Conservation (phyloP, 139 green algal species). For the Tetraselmis chui region DNA sequence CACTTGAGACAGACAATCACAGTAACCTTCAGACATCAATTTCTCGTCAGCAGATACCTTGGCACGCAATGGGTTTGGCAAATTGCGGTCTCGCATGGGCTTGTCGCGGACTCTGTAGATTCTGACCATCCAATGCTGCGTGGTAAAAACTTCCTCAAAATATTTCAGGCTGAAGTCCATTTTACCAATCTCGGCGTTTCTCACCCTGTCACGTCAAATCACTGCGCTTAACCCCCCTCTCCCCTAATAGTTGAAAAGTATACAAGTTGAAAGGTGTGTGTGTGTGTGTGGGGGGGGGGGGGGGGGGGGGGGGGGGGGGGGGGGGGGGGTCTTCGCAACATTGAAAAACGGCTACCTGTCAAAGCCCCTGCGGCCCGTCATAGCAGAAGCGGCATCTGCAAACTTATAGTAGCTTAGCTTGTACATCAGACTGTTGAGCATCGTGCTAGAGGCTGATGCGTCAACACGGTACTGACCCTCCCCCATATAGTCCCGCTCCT, state of each 20-base stretch:
- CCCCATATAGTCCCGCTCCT: slow-evolving; percentile 83
- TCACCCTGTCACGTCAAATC: slow-evolving; percentile 84
- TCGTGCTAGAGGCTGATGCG: slow-evolving; percentile 40
- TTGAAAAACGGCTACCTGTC: not conserved
- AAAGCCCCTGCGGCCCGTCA: not conserved
- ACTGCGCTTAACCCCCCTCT: no score
- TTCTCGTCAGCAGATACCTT: not conserved
- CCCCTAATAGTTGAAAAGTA: no score
- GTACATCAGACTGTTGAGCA: slow-evolving; percentile 76
- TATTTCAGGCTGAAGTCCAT: slow-evolving; percentile 67
- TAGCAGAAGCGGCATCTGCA: not conserved
- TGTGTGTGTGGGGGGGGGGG: not conserved
- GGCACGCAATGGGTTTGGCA: not conserved
- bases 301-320: no score
- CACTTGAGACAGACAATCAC: not conserved
- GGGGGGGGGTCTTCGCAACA: no score
- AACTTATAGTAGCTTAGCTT: slow-evolving; percentile 85
- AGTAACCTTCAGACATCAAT: not conserved
- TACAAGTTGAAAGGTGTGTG: not conserved
- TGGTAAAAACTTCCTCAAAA: slow-evolving; percentile 93
- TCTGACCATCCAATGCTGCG: slow-evolving; percentile 85
- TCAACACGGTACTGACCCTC: slow-evolving; percentile 77
- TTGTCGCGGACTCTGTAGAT: slow-evolving; percentile 10
- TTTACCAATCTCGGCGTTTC: slow-evolving; percentile 66
- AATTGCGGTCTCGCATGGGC: not conserved